These are phyloP conservation scores for Phaeodactylum tricornutum DNA, from an alignment of 108 stramenopile species.

Conservation along the genomic window DNA sequence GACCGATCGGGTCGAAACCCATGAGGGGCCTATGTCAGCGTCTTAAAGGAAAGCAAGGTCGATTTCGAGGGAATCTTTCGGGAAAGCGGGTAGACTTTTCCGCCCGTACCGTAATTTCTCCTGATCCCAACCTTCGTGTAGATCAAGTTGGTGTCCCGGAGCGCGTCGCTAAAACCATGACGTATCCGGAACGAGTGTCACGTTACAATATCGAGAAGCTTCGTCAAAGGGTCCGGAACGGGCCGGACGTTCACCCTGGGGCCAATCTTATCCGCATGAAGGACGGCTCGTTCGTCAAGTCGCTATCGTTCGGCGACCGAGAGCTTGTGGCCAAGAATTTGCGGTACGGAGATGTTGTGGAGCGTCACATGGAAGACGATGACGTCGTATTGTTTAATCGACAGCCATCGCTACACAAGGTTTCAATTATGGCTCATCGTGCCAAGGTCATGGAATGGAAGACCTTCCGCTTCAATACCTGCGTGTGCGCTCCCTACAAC, in stretches of 20 bases:
- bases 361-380: constrained; percentile 97
- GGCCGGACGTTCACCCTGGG: constrained; percentile 93
- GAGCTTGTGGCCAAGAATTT: constrained; percentile 73
- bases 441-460: constrained; percentile 92
- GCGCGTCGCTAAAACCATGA: constrained; percentile 92
- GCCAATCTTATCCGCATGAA: constrained; percentile 86
- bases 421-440: constrained; percentile 95
- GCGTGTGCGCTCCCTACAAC: constrained; percentile 98
- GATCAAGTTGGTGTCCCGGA: constrained; percentile 97
- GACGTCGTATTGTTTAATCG: constrained; percentile 99
- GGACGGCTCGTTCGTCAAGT: constrained; percentile 66
- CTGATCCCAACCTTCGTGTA: constrained; percentile 92
- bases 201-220: constrained; percentile 94
- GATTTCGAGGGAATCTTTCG: constrained; percentile 95
- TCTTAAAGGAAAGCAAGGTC: constrained; percentile 93
- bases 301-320: constrained; percentile 86
- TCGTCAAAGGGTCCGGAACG: constrained; percentile 76
- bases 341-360: constrained; percentile 91
- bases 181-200: constrained; percentile 93
- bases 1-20: constrained; percentile 82
- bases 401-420: constrained; percentile 97
- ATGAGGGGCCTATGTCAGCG: constrained; percentile 96
- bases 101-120: constrained; percentile 96
- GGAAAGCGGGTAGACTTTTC: constrained; percentile 99
- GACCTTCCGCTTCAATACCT: constrained; percentile 98